A percentile compares a stretch with the other conserved stretches of the same genome.
Conservation (phyloP, 2,329 filamentous ascomycete species). For the Pseudogymnoascus sp. region DNA sequence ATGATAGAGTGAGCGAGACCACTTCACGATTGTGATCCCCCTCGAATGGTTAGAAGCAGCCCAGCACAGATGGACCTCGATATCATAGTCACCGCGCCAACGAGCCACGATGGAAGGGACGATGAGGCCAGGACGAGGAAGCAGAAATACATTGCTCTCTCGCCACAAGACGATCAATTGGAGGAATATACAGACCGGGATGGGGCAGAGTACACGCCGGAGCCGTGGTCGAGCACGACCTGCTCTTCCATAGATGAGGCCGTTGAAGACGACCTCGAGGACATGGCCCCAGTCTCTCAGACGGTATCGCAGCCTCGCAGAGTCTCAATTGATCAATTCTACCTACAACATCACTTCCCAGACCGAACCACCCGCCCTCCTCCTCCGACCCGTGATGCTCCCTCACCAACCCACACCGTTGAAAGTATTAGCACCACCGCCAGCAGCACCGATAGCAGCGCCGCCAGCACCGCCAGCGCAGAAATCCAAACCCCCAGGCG, state of each 20-base stretch:
- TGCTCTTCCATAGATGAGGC: background rate
- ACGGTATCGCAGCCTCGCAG: background rate
- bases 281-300: background rate
- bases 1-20: background rate
- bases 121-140: background rate
- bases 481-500: background rate
- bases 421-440: background rate
- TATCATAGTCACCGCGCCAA: background rate
- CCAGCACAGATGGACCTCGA: constrained; percentile 1
- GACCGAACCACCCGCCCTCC: background rate
- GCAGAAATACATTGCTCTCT: background rate
- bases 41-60: background rate
- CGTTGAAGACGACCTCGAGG: background rate
- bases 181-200: background rate
- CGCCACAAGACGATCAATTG: background rate
- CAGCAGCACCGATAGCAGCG: background rate
- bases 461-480: background rate
- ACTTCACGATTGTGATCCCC: background rate
- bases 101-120: background rate
- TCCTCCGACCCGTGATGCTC: background rate
- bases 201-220: background rate
- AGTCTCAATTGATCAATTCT: background rate
- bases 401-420: background rate
- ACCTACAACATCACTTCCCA: background rate
- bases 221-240: background rate